These are phyloP conservation scores for Puccinia coronata DNA, from an alignment of 1,284 basidiomycete species.

Conservation along the genomic window DNA sequence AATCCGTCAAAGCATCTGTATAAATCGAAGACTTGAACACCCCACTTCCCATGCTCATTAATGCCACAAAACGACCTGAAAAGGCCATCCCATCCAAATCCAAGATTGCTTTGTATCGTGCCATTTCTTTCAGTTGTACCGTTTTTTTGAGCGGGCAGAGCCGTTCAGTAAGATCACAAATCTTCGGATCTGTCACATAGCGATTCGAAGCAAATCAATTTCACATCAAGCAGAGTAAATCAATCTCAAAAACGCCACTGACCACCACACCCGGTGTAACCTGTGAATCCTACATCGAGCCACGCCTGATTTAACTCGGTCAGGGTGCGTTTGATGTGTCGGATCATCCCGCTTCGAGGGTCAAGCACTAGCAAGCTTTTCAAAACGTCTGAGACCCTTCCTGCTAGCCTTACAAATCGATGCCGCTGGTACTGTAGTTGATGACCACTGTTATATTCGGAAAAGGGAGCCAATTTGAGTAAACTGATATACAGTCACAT, in stretches of 20 bases:
- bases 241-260: not conserved
- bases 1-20: slow-evolving; percentile 40
- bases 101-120: slow-evolving; percentile 45
- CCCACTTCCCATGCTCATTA: slow-evolving; percentile 49
- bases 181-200: slow-evolving; percentile 24
- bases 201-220: not conserved
- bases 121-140: slow-evolving; percentile 47
- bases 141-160: slow-evolving; percentile 42
- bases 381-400: slow-evolving; percentile 34
- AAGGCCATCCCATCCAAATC: slow-evolving; percentile 50
- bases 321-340: slow-evolving; percentile 38
- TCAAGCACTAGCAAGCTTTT: slow-evolving; percentile 32
- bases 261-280: slow-evolving; percentile 49
- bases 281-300: slow-evolving; percentile 48
- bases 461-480: not conserved
- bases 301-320: slow-evolving; percentile 45
- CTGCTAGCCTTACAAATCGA: slow-evolving; percentile 44
- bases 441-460: slow-evolving; percentile 15
- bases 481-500: not conserved
- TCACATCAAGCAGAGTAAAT: not conserved
- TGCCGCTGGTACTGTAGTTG: slow-evolving; percentile 49
- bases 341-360: slow-evolving; percentile 22
- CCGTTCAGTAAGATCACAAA: slow-evolving; percentile 28
- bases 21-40: slow-evolving; percentile 47
- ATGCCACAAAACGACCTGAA: slow-evolving; percentile 45